Conservation (phyloP, 768 basidiomycete species). For the Lactarius indigo region DNA sequence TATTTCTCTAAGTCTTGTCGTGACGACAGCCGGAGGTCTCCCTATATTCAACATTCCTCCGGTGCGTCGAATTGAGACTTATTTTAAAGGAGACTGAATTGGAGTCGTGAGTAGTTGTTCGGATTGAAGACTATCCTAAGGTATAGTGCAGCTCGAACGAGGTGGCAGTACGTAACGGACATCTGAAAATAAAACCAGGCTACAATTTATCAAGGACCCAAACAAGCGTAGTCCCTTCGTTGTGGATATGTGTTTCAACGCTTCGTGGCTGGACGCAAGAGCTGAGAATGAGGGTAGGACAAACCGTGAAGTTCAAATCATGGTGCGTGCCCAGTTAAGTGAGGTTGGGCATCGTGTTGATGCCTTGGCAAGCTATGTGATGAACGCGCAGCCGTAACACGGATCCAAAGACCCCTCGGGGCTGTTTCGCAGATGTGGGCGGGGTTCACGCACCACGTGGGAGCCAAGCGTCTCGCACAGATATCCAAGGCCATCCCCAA, state of each 20-base stretch:
- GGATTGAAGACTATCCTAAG: constrained; percentile 19
- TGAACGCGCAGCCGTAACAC: constrained; percentile 47
- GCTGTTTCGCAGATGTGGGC: constrained; percentile 72
- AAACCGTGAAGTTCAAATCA: constrained; percentile 56
- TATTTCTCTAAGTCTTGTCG: constrained; percentile 59
- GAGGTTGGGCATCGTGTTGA: not conserved
- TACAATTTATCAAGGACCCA: constrained; percentile 37
- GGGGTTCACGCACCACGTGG: constrained; percentile 58
- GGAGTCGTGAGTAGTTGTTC: constrained; percentile 21
- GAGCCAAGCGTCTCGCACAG: constrained; percentile 30
- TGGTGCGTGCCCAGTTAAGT: constrained; percentile 37
- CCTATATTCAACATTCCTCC: constrained; percentile 61
- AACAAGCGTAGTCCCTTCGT: constrained; percentile 47
- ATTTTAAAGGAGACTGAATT: not conserved
- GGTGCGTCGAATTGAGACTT: constrained; percentile 36
- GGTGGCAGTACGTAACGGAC: not conserved
- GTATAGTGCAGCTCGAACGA: not conserved
- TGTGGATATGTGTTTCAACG: constrained; percentile 57
- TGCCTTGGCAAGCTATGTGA: constrained; percentile 39
- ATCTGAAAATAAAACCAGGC: constrained; percentile 32
- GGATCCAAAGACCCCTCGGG: constrained; percentile 58
- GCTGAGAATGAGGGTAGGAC: constrained; percentile 57
- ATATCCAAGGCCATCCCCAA: constrained; percentile 58
- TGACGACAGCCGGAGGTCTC: constrained; percentile 65
- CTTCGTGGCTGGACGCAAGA: constrained; percentile 54